Base-by-base conservation (phyloP, 176 grass and related monocot species). In the Stipa capillata region DNA sequence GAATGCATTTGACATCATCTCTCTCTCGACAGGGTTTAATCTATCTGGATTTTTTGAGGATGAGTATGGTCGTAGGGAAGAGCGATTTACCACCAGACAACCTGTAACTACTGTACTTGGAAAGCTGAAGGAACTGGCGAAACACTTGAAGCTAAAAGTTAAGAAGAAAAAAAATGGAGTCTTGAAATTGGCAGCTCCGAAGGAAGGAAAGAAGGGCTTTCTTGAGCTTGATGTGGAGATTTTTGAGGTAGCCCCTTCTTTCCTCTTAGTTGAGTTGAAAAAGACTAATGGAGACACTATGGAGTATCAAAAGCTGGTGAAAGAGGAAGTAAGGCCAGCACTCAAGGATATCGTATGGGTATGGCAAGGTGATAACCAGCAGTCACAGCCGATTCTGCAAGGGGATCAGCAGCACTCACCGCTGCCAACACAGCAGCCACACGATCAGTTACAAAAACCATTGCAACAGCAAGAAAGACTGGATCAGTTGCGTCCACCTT, bases 1-100 rank as follows among this genome's bases (percentile, higher is more conserved):
- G 69, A 98, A 94, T 77, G 95, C 95, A 39, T 98, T 98, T 87
- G 92, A 93, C 44, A 94, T 98, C 31, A 94, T 98, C 36, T 92
- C 92, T 80, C 85, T 94, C 18, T 94, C 95, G 71, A 84, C 77
- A 24, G 90, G 95, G 34, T 90, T 98, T 77, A 86, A 92, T 78
- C 82, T 98, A 1, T 98, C 95, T 61, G 72, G 87, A 0, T 84
- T 98, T 76, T 94, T 98, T 80, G 92, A 80, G 69, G 92, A 94
- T 54, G 83, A 72, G 17, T 75, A 89, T 69, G 64, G 68, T 57
- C 64, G 62, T 3, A 77, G 72, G 81, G 92, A 98, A 62, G 72
- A 87, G 57, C 75, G 90, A 24, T 98, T 98, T 82, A 92, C 89
- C 43, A 92, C 89, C 64, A 90, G 52, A n/a, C 82, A 92, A 23